Percentiles rank a stretch among this genome's conserved stretches.
Conservation (phyloP, 2,329 filamentous ascomycete genomes). For the Alternaria metachromatica region DNA sequence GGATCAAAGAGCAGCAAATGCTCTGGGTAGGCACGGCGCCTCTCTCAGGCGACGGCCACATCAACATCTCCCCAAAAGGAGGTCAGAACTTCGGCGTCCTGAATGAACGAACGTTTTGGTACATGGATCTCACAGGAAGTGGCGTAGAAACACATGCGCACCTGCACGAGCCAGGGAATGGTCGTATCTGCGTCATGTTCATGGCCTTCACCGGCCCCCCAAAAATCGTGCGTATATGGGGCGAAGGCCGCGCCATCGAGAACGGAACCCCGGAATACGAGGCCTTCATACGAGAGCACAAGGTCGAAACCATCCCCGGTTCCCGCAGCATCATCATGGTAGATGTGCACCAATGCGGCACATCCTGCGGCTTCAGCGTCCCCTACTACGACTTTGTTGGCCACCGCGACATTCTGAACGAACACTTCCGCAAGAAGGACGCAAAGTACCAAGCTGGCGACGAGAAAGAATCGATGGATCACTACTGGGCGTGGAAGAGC, state of each 20-base stretch:
- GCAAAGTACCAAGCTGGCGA: slow-evolving; percentile 45
- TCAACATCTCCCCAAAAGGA: slow-evolving; percentile 57
- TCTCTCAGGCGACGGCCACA: slow-evolving; percentile 50
- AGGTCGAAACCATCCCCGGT: slow-evolving; percentile 47
- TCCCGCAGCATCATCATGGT: slow-evolving; percentile 51
- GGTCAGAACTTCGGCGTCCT: slow-evolving; percentile 49
- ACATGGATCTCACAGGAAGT: slow-evolving; percentile 52
- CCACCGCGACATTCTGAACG: slow-evolving; percentile 50
- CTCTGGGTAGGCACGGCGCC: slow-evolving; percentile 54
- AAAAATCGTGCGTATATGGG: slow-evolving; percentile 54
- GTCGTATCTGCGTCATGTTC: slow-evolving; percentile 52
- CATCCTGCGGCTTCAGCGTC: slow-evolving; percentile 53
- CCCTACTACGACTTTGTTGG: slow-evolving; percentile 54
- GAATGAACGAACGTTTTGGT: slow-evolving; percentile 48
- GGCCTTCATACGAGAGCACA: slow-evolving; percentile 42
- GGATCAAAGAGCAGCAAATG: slow-evolving; percentile 55
- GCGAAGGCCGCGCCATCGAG: slow-evolving; percentile 48
- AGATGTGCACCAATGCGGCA: slow-evolving; percentile 54
- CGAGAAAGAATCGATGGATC: slow-evolving; percentile 50
- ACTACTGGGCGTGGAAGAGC: slow-evolving; percentile 55
- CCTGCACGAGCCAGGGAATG: slow-evolving; percentile 52
- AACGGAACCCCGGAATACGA: slow-evolving; percentile 46
- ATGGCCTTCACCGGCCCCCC: slow-evolving; percentile 53
- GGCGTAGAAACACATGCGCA: slow-evolving; percentile 55
- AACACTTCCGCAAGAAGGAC: slow-evolving; percentile 51